Conservation (phyloP, 176 grass and related monocot species). For the Eragrostis curvula region DNA sequence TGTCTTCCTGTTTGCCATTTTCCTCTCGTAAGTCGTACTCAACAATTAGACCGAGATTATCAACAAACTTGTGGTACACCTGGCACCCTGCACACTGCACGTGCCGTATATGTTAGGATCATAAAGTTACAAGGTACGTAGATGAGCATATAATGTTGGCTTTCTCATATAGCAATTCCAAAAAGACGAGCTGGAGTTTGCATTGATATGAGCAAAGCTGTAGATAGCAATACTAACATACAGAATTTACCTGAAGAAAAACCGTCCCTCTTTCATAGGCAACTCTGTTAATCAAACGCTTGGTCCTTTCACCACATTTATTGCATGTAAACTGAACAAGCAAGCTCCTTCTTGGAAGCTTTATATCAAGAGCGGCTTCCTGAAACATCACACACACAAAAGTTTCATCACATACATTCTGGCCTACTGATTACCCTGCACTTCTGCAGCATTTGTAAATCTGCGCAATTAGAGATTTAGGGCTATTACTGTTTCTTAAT, state of each 20-base stretch:
- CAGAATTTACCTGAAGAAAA: conserved; percentile 79
- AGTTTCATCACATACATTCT: conserved; percentile 5
- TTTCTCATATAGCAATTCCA: neutral
- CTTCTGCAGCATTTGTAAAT: neutral
- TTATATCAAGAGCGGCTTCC: conserved; percentile 69
- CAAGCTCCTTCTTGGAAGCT: conserved; percentile 91
- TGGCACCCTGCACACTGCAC: conserved; percentile 83
- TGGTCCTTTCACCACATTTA: conserved; percentile 80
- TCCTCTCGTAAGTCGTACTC: conserved; percentile 83
- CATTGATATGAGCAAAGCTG: conserved; percentile 28
- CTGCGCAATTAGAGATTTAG: too few relatives aligned
- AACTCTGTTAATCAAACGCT: conserved; percentile 75
- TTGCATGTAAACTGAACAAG: conserved; percentile 93
- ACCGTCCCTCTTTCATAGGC: conserved; percentile 93
- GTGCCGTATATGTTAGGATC: conserved; percentile 20
- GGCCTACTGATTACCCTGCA: neutral
- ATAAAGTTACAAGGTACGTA: neutral
- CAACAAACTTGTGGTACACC: conserved; percentile 94
- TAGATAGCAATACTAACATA: conserved; percentile 1
- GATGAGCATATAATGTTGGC: neutral
- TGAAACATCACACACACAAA: conserved; percentile 39
- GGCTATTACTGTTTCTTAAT: conserved; percentile 8
- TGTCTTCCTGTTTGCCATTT: conserved; percentile 47
- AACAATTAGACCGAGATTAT: conserved; percentile 95
- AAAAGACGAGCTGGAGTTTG: conserved; percentile 10